A percentile compares a stretch with the other conserved stretches of the same genome.
Conservation (phyloP, 2,329 filamentous ascomycete species). For the Rutstroemia sp. region DNA sequence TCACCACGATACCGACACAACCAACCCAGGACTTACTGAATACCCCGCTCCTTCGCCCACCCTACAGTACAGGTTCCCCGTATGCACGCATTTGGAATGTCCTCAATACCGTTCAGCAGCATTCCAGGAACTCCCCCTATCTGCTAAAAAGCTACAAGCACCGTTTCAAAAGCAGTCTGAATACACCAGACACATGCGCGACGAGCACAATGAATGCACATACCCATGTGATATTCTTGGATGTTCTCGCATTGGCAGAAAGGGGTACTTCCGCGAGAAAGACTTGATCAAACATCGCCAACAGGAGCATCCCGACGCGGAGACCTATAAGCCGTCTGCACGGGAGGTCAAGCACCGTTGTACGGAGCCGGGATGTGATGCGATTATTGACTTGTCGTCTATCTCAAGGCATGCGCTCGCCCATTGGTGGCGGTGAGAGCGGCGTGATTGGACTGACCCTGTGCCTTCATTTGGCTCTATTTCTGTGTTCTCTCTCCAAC, state of each 20-base stretch:
- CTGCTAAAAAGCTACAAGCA: conserved; percentile 1
- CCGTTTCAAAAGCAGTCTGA: conserved; percentile 20
- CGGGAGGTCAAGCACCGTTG: too few relatives aligned
- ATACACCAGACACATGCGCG: conserved; percentile 32
- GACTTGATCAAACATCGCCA: conserved; percentile 15
- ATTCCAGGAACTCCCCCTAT: conserved; percentile 9
- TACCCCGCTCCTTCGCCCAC: neutral
- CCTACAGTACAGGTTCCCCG: conserved; percentile 5
- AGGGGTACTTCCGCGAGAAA: conserved; percentile 19
- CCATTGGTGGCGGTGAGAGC: too few relatives aligned
- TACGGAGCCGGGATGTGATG: too few relatives aligned
- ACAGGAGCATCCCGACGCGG: conserved; percentile 6
- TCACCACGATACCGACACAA: conserved; percentile 21
- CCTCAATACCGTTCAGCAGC: conserved; percentile 7
- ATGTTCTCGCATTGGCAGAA: conserved; percentile 21
- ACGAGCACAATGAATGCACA: conserved; percentile 29
- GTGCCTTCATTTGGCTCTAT: too few relatives aligned
- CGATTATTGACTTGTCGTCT: too few relatives aligned
- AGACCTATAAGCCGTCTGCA: neutral
- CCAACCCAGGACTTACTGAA: neutral
- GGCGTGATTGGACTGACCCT: too few relatives aligned
- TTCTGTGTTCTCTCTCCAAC: too few relatives aligned
- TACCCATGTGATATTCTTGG: conserved; percentile 29
- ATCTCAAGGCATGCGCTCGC: too few relatives aligned
- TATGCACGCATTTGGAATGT: conserved; percentile 11